A percentile compares a stretch with the other conserved stretches of the same genome.
These are phyloP conservation scores for Mucor plumbeus DNA, from an alignment of 371 early-diverging fungal species.

Conservation along the genomic window DNA sequence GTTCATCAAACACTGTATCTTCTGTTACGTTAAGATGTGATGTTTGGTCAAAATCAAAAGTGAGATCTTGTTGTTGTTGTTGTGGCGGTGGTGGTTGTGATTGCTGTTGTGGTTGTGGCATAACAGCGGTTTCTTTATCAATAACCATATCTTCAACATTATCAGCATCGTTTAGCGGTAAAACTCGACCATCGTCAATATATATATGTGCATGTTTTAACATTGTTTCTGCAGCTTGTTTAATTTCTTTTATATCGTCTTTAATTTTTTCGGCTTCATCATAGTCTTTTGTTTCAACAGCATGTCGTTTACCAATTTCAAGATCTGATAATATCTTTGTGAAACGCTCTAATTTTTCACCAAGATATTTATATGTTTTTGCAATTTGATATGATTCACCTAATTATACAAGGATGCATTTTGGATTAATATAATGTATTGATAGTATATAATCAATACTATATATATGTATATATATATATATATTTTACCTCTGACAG, in stretches of 20 bases:
- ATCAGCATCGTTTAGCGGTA: conserved; percentile 1
- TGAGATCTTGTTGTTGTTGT: not conserved
- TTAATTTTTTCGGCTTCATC: conserved; percentile 77
- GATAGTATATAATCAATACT: too few relatives aligned
- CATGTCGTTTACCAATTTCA: conserved; percentile 62
- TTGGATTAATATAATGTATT: too few relatives aligned
- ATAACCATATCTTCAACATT: not conserved
- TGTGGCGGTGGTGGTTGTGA: conserved; percentile 5
- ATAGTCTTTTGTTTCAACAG: conserved; percentile 74
- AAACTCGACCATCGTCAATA: conserved; percentile 29
- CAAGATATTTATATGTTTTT: conserved; percentile 53
- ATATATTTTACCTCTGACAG: conserved; percentile 38
- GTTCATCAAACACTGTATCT: not conserved
- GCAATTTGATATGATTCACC: conserved; percentile 65
- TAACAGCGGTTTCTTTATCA: not conserved
- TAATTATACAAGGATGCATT: not conserved
- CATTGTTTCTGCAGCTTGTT: conserved; percentile 27
- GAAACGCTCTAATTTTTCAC: conserved; percentile 37
- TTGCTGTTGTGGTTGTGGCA: not conserved
- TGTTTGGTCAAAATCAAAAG: not conserved
- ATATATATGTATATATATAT: too few relatives aligned
- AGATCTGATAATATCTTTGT: conserved; percentile 66
- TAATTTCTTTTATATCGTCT: conserved; percentile 40
- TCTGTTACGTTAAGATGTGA: conserved; percentile 5
- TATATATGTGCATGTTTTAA: conserved; percentile 28